These are phyloP conservation scores for Trichocomaceae sp. DNA, from an alignment of 2,329 filamentous ascomycete genomes.

Conservation along the genomic window DNA sequence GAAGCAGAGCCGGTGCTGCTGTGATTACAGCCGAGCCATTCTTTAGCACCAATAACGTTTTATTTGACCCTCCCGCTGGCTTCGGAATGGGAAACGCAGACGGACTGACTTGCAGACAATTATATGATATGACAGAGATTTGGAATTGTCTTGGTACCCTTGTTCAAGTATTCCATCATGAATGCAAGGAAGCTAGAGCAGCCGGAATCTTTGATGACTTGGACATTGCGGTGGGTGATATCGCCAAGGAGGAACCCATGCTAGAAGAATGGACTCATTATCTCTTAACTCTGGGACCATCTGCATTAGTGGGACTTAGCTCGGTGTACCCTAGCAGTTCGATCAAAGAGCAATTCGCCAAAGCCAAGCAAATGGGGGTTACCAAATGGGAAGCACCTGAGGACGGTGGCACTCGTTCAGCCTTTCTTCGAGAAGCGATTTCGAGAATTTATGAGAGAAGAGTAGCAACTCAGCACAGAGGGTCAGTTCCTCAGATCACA, in stretches of 20 bases:
- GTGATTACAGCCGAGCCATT: slow-evolving; percentile 45
- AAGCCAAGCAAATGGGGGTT: slow-evolving; percentile 50
- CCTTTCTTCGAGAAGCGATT: slow-evolving; percentile 56
- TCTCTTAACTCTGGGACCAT: slow-evolving; percentile 53
- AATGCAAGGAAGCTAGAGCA: slow-evolving; percentile 48
- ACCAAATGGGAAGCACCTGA: slow-evolving; percentile 49
- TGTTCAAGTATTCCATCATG: slow-evolving; percentile 50
- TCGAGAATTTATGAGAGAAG: slow-evolving; percentile 52
- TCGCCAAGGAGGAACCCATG: slow-evolving; percentile 43
- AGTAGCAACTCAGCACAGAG: slow-evolving; percentile 12
- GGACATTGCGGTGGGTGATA: slow-evolving; percentile 40
- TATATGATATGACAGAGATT: slow-evolving; percentile 60
- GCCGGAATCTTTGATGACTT: slow-evolving; percentile 53
- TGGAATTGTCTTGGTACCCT: slow-evolving; percentile 56
- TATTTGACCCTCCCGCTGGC: slow-evolving; percentile 51
- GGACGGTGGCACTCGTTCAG: slow-evolving; percentile 43
- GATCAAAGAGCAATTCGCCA: slow-evolving; percentile 43
- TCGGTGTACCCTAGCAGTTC: slow-evolving; percentile 35
- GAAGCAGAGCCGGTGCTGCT: slow-evolving; percentile 40
- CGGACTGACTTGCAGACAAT: slow-evolving; percentile 49
- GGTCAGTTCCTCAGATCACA: background rate
- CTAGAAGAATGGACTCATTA: slow-evolving; percentile 60
- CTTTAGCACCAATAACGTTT: slow-evolving; percentile 47
- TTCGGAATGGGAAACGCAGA: slow-evolving; percentile 52
- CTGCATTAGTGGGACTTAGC: slow-evolving; percentile 48